Evolutionary conservation across 768 basidiomycete species (phyloP), one percentile per base, ranked within the genome.

Genomic region (Antrodiella citrinella): DNA sequence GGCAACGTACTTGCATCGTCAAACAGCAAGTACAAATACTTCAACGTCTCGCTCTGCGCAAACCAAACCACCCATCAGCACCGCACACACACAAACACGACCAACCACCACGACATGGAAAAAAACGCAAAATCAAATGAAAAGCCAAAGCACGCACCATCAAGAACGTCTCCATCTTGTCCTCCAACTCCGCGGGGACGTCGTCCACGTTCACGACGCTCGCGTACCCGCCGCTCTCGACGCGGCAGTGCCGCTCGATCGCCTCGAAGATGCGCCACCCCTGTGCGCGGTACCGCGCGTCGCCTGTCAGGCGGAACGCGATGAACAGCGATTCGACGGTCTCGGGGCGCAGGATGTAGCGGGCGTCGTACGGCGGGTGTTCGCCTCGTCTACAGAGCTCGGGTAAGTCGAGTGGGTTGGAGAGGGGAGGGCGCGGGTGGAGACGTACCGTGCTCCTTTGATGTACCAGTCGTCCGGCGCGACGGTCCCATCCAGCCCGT

Each of bases 91-190:
- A 26, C n/a, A n/a, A n/a, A n/a, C n/a, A n/a, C n/a, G n/a, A n/a
- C n/a, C n/a, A n/a, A n/a, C n/a, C n/a, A 19, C 26, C 41, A 12
- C 13, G 19, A 20, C 5, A 39, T 3, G 11, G n/a, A 4, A 35
- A 13, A 25, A 18, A 42, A 25, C 10, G 13, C 20, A 15, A 41
- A 7, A 44, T n/a, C 1, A 18, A 26, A 25, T 15, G 15, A 13
- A 42, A 43, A 38, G 52, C 45, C 4, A 9, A 38, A 66, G 15
- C 7, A 7, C 82, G 39, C 51, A 88, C 89, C 74, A 96, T 73
- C 67, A 93, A 78, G 70, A 94, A 96, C 11, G 93, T 93, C 69
- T 97, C 93, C 93, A 96, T 95, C 65, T 86, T 84, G 66, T 97
- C 91, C 54, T 91, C 84, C 51, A 77, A 71, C 60, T 71, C 69